phyloP scores from a whole-genome alignment of 2,329 filamentous ascomycete genomes.

The Sporothrix euskadiensis region DNA sequence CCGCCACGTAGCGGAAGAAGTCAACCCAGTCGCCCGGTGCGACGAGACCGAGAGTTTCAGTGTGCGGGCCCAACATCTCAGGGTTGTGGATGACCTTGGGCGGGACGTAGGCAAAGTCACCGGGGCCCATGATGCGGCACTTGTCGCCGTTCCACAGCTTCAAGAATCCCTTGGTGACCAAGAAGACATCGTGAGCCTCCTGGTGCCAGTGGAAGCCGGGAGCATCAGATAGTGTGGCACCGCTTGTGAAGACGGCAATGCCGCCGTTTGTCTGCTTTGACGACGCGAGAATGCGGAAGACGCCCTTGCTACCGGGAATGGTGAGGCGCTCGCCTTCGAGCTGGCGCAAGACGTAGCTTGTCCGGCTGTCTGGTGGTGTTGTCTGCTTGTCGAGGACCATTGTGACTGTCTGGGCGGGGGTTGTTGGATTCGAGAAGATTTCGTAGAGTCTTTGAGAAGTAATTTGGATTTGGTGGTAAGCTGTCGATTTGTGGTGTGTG shows the following conservation, averaged over 20 bases:
- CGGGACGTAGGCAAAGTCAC: conserved; percentile 18
- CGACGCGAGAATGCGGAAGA: conserved; percentile 14
- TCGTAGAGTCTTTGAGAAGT: background rate
- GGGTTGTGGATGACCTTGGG: conserved; percentile 20
- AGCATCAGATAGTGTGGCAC: background rate
- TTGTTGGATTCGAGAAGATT: background rate
- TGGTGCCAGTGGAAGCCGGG: conserved; percentile 12
- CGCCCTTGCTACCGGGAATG: conserved; percentile 17
- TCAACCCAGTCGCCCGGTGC: conserved; percentile 18
- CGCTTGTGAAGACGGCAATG: conserved; percentile 6
- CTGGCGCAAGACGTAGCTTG: conserved; percentile 16
- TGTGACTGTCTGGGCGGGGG: background rate
- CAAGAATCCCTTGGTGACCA: conserved; percentile 17
- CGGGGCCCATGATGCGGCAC: conserved; percentile 20
- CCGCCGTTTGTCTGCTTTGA: conserved; percentile 15
- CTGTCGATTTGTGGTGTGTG: background rate
- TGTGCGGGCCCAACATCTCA: conserved; percentile 18
- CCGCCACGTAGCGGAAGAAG: conserved; percentile 16
- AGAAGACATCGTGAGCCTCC: conserved; percentile 15
- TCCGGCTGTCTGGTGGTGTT: conserved; percentile 7
- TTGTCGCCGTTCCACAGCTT: conserved; percentile 22
- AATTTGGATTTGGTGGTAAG: background rate
- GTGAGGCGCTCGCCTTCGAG: conserved; percentile 18
- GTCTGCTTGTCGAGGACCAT: conserved; percentile 1
- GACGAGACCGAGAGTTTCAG: background rate